Conservation (phyloP, 257 asterid genomes). For the Asclepias syriaca region DNA sequence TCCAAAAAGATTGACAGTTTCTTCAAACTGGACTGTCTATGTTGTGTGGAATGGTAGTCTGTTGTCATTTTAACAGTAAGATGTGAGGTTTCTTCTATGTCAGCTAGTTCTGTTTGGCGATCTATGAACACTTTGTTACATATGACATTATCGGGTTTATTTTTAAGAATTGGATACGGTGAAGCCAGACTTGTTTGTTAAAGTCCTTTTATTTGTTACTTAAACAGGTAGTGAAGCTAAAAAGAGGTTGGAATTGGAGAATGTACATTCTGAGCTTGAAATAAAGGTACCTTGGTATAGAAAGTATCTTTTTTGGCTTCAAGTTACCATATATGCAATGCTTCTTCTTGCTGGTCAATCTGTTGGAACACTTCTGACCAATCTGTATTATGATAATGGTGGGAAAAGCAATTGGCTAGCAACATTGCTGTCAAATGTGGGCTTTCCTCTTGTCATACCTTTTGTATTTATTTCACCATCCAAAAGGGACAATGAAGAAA, state of each 20-base stretch:
- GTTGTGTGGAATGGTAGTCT: background rate
- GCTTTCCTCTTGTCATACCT: constrained; percentile 66
- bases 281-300: constrained; percentile 2
- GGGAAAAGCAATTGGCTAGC: constrained; percentile 73
- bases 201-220: background rate
- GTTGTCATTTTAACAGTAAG: background rate
- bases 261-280: background rate
- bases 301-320: constrained; percentile 56
- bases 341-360: constrained; percentile 53
- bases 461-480: constrained; percentile 30
- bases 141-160: background rate
- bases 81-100: background rate
- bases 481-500: background rate
- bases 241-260: background rate
- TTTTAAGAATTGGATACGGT: no score
- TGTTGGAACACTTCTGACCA: constrained; percentile 46
- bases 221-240: constrained; percentile 7
- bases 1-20: no score
- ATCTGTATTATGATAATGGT: constrained; percentile 64
- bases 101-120: background rate
- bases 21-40: no score
- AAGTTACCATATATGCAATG: constrained; percentile 34
- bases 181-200: background rate
- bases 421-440: constrained; percentile 48
- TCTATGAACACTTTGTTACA: no score